Evolutionary conservation across 2,329 filamentous ascomycete genomes (phyloP), one percentile per base, ranked within the genome.

Genomic region (Alternaria brassicicola): DNA sequence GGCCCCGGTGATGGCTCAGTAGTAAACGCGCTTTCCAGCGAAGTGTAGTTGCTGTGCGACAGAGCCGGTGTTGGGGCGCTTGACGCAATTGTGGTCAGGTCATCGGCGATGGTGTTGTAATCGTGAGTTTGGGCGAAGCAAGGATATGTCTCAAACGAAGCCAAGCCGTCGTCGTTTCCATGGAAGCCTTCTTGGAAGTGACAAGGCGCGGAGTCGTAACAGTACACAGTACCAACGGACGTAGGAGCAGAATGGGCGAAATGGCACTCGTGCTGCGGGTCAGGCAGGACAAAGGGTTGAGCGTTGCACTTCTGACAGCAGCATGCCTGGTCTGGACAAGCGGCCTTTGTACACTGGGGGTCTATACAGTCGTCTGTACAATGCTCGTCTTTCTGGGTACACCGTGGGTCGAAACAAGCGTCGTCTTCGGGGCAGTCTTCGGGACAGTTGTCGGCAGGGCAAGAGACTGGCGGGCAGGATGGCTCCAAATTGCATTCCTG

Each of bases 341-440:
- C 62, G 26, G 62, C 31, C 51, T 77, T 74, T 25, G 69, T 72
- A 53, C 76, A 78, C 23, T 76, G 71, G 7, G 71, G 71, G 35
- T 77, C 73, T 35, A 69, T 65, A 62, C 75, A 78, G 19, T 68
- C 57, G 38, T 76, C 72, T 35, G 64, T 46, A 50, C 74, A 78
- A 23, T 69, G 59, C n/a, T 57, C 55, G 17, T 70, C 61, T 39
- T 59, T 65, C 48, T 71, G 66, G 10, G 66, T 63, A 52, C 71
- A 79, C 51, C 74, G 67, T 26, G 77, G 76, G 55, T 79, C 76
- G 53, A 67, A 76, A 62, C 77, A 78, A 25, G 67, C 65, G 47
- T 76, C 72, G 17, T 72, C 66, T 15, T 65, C 53, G 3, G 65
- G 61, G 51, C 75, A 77, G 17, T 72, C 66, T 13, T 65, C 53